Conservation (phyloP, 495 filamentous ascomycete species). For the Pseudoneurospora amorphoporcata region DNA sequence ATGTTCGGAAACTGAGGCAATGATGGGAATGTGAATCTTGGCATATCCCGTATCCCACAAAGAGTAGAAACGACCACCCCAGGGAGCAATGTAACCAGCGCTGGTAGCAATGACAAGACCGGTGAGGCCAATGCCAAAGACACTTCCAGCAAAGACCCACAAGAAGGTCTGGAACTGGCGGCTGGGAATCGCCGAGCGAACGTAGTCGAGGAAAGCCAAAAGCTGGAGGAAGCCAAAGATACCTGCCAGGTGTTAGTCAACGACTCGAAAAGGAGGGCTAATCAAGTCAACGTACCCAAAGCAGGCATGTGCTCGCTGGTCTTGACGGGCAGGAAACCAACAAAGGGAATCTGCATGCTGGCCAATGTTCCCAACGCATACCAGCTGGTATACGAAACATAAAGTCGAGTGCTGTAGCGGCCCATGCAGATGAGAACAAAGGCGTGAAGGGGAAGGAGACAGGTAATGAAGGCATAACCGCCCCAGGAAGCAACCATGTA, state of each 20-base stretch:
- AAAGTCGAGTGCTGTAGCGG: slow-evolving; percentile 83
- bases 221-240: slow-evolving; percentile 95
- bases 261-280: neutral
- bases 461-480: slow-evolving; percentile 99
- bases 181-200: slow-evolving; percentile 76
- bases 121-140: slow-evolving; percentile 50
- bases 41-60: slow-evolving; percentile 99
- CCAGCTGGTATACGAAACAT: slow-evolving; percentile 96
- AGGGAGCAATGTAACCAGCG: slow-evolving; percentile 86
- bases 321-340: slow-evolving; percentile 91
- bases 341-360: slow-evolving; percentile 99
- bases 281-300: slow-evolving; percentile 51
- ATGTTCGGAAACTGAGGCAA: slow-evolving; percentile 98
- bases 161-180: slow-evolving; percentile 89
- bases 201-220: slow-evolving; percentile 84
- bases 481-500: slow-evolving; percentile 99
- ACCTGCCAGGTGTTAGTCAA: slow-evolving; percentile 43
- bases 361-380: slow-evolving; percentile 93
- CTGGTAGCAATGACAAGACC: slow-evolving; percentile 74
- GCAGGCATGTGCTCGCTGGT: slow-evolving; percentile 99
- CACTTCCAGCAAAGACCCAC: slow-evolving; percentile 61
- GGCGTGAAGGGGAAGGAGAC: slow-evolving; percentile 88
- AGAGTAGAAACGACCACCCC: slow-evolving; percentile 98
- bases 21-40: slow-evolving; percentile 99
- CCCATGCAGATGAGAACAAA: slow-evolving; percentile 97